Percentiles rank a stretch among this genome's conserved stretches.
These are phyloP conservation scores for Lippia alba DNA, from an alignment of 305 asterid genomes.

Conservation along the genomic window DNA sequence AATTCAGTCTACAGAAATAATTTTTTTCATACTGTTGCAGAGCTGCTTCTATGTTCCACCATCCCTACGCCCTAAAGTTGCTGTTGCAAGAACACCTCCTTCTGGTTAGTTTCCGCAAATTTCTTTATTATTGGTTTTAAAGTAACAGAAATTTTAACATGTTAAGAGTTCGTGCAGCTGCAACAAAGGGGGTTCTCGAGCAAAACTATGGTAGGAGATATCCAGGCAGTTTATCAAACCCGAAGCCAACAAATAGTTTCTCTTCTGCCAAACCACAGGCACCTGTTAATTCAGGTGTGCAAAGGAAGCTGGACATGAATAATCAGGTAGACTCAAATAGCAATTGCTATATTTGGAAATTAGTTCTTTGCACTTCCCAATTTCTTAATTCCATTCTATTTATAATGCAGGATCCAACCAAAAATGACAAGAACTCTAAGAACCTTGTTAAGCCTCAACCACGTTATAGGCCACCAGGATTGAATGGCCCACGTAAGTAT, in stretches of 20 bases:
- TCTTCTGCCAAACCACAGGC: constrained; percentile 56
- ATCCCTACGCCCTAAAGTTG: constrained; percentile 74
- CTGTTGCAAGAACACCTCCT: constrained; percentile 73
- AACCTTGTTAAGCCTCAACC: constrained; percentile 65
- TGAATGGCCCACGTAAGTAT: constrained; percentile 64
- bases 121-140: neutral
- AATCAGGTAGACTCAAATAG: constrained; percentile 53
- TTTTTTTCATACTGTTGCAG: constrained; percentile 50
- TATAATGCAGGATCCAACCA: constrained; percentile 46
- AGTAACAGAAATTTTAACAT: constrained; percentile 2
- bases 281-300: constrained; percentile 68
- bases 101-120: constrained; percentile 63
- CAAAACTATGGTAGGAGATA: constrained; percentile 64
- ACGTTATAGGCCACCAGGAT: constrained; percentile 80
- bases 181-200: constrained; percentile 57
- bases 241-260: constrained; percentile 56
- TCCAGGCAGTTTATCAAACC: constrained; percentile 47
- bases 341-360: neutral
- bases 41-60: constrained; percentile 91
- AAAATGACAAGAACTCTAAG: constrained; percentile 57
- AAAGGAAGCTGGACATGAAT: constrained; percentile 88
- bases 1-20: constrained; percentile 1
- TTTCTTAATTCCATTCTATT: constrained; percentile 16
- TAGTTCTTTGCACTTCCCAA: neutral
- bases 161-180: constrained; percentile 51